Evolutionary conservation across 2,329 filamentous ascomycete species (phyloP).

Genomic region (Camillea tinctor): DNA sequence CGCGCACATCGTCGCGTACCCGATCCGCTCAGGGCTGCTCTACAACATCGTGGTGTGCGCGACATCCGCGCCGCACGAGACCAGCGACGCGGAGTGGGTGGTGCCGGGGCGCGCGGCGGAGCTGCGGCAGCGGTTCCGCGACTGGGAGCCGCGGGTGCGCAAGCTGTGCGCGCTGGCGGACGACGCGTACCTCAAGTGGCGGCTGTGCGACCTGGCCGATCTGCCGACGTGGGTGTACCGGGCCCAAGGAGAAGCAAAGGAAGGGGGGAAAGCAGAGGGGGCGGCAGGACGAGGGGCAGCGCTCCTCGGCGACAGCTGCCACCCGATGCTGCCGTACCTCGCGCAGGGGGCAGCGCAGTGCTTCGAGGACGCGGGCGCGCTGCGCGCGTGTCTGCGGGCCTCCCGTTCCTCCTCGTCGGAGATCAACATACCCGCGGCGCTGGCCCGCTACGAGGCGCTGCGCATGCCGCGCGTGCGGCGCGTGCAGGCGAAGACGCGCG

Average conservation of each 20-base stretch:
- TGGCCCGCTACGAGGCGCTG: slow-evolving; percentile 7
- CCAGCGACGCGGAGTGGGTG: slow-evolving; percentile 31
- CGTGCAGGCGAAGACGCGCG: slow-evolving; percentile 11
- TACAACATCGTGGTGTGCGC: slow-evolving; percentile 36
- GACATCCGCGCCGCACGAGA: too few species aligned
- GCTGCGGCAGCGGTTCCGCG: slow-evolving; percentile 33
- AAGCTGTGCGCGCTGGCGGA: slow-evolving; percentile 36
- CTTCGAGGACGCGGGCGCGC: slow-evolving; percentile 41
- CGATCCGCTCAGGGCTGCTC: too few species aligned
- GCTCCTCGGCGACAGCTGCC: slow-evolving; percentile 44
- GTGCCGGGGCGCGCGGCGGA: too few species aligned
- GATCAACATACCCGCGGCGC: slow-evolving; percentile 1
- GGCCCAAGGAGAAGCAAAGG: too few species aligned
- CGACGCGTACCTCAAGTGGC: slow-evolving; percentile 44
- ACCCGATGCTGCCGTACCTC: slow-evolving; percentile 49
- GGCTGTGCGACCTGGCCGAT: slow-evolving; percentile 41
- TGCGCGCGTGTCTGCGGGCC: slow-evolving; percentile 27
- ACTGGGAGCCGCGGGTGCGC: slow-evolving; percentile 37
- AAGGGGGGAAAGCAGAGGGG: too few species aligned
- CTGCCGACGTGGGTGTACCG: slow-evolving; percentile 41
- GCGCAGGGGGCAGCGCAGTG: slow-evolving; percentile 47
- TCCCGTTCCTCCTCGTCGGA: too few species aligned
- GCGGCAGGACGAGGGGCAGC: too few species aligned
- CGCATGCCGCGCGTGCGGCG: slow-evolving; percentile 9
- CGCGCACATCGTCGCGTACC: too few species aligned